Conservation (phyloP, 345 rosid genomes). For the Viola odorata region DNA sequence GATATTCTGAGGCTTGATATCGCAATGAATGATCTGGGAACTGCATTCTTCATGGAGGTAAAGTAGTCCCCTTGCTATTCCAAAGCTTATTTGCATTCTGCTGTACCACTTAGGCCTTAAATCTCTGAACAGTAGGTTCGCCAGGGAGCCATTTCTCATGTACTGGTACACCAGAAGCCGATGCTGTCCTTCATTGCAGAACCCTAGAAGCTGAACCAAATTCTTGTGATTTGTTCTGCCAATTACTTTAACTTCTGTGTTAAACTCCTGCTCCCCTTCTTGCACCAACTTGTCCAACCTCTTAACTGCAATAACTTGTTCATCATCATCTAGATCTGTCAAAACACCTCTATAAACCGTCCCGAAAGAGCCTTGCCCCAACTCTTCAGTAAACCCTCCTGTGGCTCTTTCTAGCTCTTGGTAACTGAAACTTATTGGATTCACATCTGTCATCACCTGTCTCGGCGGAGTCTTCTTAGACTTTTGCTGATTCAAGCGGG, state of each 20-base stretch:
- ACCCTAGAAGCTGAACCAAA: slow-evolving; percentile 32
- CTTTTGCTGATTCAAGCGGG: slow-evolving; percentile 3
- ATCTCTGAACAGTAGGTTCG: slow-evolving; percentile 18
- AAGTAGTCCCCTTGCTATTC: slow-evolving; percentile 29
- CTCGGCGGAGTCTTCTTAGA: background rate
- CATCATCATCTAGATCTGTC: background rate
- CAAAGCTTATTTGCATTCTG: slow-evolving; percentile 31
- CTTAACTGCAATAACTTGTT: slow-evolving; percentile 22
- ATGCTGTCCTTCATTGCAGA: slow-evolving; percentile 28
- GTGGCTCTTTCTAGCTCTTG: slow-evolving; percentile 26
- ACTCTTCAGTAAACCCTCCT: slow-evolving; percentile 19
- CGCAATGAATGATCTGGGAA: slow-evolving; percentile 34
- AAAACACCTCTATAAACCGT: slow-evolving; percentile 31
- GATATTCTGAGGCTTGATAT: slow-evolving; percentile 38
- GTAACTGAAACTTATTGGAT: slow-evolving; percentile 16
- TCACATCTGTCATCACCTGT: slow-evolving; percentile 1
- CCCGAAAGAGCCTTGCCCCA: slow-evolving; percentile 31
- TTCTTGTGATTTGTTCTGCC: slow-evolving; percentile 41
- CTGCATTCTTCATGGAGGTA: slow-evolving; percentile 37
- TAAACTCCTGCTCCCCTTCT: slow-evolving; percentile 25
- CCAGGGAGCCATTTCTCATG: slow-evolving; percentile 29
- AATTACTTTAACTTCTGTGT: slow-evolving; percentile 29
- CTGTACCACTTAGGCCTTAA: slow-evolving; percentile 23
- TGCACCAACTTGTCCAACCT: slow-evolving; percentile 15
- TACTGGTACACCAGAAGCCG: slow-evolving; percentile 34